These are phyloP conservation scores for Coprinopsis strossmayeri DNA, from an alignment of 768 basidiomycete species.

Conservation along the genomic window DNA sequence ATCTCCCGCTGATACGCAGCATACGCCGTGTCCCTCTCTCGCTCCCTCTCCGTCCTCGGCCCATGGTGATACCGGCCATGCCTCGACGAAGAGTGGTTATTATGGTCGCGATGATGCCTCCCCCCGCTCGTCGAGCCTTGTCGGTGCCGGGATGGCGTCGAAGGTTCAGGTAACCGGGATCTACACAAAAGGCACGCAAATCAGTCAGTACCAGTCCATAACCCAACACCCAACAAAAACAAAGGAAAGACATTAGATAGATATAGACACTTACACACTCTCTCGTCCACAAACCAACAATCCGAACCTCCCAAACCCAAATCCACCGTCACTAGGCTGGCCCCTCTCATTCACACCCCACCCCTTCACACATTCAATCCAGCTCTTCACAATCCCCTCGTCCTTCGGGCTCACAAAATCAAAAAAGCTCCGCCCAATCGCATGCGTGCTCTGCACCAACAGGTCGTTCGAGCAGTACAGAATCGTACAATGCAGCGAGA, in stretches of 20 bases:
- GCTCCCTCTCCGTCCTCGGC: neutral
- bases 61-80: neutral
- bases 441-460: constrained; percentile 50
- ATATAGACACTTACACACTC: constrained; percentile 39
- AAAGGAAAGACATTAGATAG: constrained; percentile 1
- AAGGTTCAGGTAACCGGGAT: constrained; percentile 28
- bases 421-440: constrained; percentile 63
- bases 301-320: constrained; percentile 72
- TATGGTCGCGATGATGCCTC: too few species aligned
- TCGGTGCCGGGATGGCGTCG: constrained; percentile 17
- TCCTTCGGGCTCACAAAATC: constrained; percentile 66
- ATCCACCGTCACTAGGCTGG: constrained; percentile 78
- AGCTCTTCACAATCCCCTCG: constrained; percentile 59
- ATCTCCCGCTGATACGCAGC: constrained; percentile 8
- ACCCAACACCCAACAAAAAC: constrained; percentile 1
- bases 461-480: constrained; percentile 72
- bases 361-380: constrained; percentile 73
- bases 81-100: too few species aligned
- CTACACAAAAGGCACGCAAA: too few species aligned
- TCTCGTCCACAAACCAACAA: constrained; percentile 55
- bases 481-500: constrained; percentile 58
- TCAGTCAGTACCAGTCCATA: too few species aligned
- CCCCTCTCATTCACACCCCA: constrained; percentile 85
- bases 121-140: constrained; percentile 17
- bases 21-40: neutral